Base-by-base conservation (phyloP, 2,329 filamentous ascomycete species). In the Ophiostoma montium region DNA sequence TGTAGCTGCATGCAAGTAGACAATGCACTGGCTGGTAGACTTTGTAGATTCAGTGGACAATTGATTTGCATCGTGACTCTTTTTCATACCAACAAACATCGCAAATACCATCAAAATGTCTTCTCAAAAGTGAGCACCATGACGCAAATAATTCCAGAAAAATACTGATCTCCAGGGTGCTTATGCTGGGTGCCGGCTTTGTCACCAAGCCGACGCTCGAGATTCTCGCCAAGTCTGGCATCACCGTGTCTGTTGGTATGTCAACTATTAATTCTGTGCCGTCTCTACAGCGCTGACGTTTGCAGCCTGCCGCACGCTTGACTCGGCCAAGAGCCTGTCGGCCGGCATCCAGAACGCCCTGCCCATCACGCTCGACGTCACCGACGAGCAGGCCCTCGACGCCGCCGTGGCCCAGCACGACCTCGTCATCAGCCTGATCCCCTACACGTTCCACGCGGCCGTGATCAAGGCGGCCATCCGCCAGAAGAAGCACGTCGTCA, bases 401-500 rank as follows among this genome's bases (percentile, higher is more conserved):
- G 78, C 80, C 48, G 86, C 80, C 61, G 77, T 95, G 52, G 80
- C 74, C 62, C 80, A 94, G 73, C 75, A 84, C 63, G 84, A 92
- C 63, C 69, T 94, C 11, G 80, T 84, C 63, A 84, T 89, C 64
- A 78, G 71, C 62, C 66, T 96, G 67, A 95, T 96, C 59, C 90
- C 90, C 46, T 96, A 95, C 71, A 94, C 80, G 53, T 86, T 80
- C 76, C 88, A 94, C 67, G 85, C 83, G 42, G 73, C 76, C 50
- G 88, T 95, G 60, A 94, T 95, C 78, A 90, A 94, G 76, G 81
- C 84, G 33, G 90, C 88, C 55, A 95, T 96, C 69, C 78, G 82
- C 61, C 77, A 82, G 61, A 95, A 95, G 84, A 95, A 90, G 76
- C 72, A 96, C 71, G 88, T 96, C 53, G 89, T 96, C 61, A 95